Evolutionary conservation across 2,329 filamentous ascomycete species (phyloP).

Genomic region (Fusarium paranaense): DNA sequence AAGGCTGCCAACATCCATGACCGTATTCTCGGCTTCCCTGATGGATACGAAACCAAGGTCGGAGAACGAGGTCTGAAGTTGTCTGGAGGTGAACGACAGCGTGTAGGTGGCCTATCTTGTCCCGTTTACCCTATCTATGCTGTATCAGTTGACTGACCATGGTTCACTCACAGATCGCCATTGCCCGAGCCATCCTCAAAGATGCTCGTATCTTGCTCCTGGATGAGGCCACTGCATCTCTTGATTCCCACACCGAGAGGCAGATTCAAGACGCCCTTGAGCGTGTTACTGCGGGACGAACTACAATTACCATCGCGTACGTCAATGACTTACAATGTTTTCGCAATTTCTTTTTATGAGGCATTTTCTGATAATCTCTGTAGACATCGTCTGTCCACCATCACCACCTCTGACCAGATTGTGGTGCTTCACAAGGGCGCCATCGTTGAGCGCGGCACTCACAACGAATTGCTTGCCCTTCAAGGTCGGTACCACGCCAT

Average conservation of each 20-base stretch:
- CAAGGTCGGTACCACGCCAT: slow-evolving; percentile 63
- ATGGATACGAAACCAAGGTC: slow-evolving; percentile 65
- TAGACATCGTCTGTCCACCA: slow-evolving; percentile 68
- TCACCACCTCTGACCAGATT: slow-evolving; percentile 66
- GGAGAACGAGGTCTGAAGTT: slow-evolving; percentile 65
- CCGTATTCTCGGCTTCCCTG: slow-evolving; percentile 63
- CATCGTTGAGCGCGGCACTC: slow-evolving; percentile 63
- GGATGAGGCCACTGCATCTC: slow-evolving; percentile 78
- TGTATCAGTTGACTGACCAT: not conserved
- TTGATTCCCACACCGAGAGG: slow-evolving; percentile 71
- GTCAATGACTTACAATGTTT: slow-evolving; percentile 16
- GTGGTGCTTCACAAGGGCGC: slow-evolving; percentile 64
- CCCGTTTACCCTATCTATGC: not conserved
- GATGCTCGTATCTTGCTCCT: slow-evolving; percentile 77
- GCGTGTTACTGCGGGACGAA: slow-evolving; percentile 60
- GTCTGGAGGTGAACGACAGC: slow-evolving; percentile 71
- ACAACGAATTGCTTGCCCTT: slow-evolving; percentile 57
- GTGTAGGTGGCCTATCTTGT: slow-evolving; percentile 49
- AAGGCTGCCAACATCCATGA: slow-evolving; percentile 67
- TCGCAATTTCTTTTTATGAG: not conserved
- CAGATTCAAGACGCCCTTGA: slow-evolving; percentile 67
- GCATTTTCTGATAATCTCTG: slow-evolving; percentile 1
- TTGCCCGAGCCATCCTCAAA: slow-evolving; percentile 75
- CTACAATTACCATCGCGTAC: slow-evolving; percentile 64
- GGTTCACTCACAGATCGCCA: slow-evolving; percentile 56